Evolutionary conservation across 177 flowering plant species (phyloP).

Genomic region (Vitis hybrid): DNA sequence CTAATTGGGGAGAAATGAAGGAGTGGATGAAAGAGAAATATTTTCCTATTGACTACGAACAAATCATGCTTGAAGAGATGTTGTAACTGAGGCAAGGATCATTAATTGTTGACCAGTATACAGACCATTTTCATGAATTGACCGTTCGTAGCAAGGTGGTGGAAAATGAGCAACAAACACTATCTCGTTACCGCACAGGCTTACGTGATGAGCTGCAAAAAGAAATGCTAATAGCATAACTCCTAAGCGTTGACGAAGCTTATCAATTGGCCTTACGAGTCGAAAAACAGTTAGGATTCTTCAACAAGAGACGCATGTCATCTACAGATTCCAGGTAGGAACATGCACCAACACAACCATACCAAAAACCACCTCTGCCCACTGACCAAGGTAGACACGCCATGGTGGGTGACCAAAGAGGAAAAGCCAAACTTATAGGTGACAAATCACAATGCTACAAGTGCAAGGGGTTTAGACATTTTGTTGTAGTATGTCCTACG

Average conservation of each 20-base stretch:
- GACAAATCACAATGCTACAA: not conserved
- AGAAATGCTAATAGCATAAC: too few species aligned
- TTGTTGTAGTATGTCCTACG: not conserved
- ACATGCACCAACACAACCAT: too few species aligned
- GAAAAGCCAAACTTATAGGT: not conserved
- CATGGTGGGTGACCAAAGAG: not conserved
- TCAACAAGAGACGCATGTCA: too few species aligned
- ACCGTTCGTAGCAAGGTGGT: not conserved
- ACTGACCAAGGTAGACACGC: not conserved
- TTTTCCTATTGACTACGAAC: not conserved
- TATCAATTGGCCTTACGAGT: too few species aligned
- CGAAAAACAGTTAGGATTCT: too few species aligned
- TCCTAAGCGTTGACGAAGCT: too few species aligned
- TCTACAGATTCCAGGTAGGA: too few species aligned
- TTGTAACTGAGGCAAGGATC: too few species aligned
- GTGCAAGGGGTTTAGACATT: conserved; percentile 3
- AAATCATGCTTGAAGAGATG: too few species aligned
- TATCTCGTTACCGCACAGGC: not conserved
- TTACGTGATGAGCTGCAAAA: too few species aligned
- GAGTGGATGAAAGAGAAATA: not conserved
- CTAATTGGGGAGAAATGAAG: conserved; percentile 8
- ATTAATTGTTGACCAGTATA: too few species aligned
- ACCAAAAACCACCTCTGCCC: not conserved
- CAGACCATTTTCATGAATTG: too few species aligned
- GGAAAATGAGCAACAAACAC: not conserved